Evolutionary conservation across 306 rosid species (phyloP).

Genomic region (Adenanthera pavonina): DNA sequence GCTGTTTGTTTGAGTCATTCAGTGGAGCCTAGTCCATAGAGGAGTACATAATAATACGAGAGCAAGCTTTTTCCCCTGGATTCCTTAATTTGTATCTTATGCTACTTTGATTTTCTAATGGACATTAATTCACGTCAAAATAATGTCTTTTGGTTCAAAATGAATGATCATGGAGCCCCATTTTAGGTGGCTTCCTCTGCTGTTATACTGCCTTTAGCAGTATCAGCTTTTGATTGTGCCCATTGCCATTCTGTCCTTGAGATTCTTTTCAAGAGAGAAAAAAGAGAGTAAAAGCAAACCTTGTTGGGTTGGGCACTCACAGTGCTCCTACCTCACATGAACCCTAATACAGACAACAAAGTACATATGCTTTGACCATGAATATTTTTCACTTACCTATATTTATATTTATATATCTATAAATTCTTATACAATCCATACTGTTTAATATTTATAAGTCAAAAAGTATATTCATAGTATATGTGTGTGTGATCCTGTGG

Average conservation of each 20-base stretch:
- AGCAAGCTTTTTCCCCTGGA: background rate
- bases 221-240: background rate
- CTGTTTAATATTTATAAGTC: too few species aligned
- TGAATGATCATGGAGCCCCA: background rate
- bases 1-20: too few species aligned
- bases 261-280: conserved; percentile 14
- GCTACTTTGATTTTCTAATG: background rate
- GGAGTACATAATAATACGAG: background rate
- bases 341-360: conserved; percentile 3
- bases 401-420: too few species aligned
- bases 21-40: too few species aligned
- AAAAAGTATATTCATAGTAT: too few species aligned
- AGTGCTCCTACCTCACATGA: too few species aligned
- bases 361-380: background rate
- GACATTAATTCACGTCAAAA: background rate
- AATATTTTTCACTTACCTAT: background rate
- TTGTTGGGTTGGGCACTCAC: background rate
- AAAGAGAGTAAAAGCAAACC: background rate
- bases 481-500: too few species aligned
- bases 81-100: background rate
- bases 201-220: background rate
- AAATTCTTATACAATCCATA: too few species aligned
- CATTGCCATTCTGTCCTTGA: background rate
- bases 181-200: conserved; percentile 22
- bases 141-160: background rate